phyloP scores from a whole-genome alignment of 306 rosid species.

The Ammopiptanthus mongolicus region DNA sequence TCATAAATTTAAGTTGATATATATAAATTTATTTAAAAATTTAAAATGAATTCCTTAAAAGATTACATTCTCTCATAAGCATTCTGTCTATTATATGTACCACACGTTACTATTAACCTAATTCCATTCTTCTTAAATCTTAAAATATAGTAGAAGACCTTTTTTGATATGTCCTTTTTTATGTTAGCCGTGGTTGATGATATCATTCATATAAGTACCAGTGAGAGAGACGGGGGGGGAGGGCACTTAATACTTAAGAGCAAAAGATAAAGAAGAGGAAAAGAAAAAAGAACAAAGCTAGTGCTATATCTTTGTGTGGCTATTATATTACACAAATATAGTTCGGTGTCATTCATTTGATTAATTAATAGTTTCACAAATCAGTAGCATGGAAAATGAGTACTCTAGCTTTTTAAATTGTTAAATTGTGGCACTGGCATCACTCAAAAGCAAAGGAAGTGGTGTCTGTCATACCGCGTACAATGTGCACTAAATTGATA shows the following conservation, averaged over 20 bases:
- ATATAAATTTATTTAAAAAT: too few relatives aligned
- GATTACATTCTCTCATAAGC: conserved; percentile 14
- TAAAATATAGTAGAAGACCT: not conserved
- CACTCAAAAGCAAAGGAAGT: not conserved
- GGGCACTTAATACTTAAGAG: not conserved
- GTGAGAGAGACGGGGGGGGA: not conserved
- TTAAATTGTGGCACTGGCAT: not conserved
- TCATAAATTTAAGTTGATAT: too few relatives aligned
- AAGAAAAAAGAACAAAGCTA: not conserved
- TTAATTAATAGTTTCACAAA: not conserved
- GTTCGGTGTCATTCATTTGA: not conserved
- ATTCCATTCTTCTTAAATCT: not conserved
- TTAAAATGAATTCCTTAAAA: too few relatives aligned
- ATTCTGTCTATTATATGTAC: conserved; percentile 16
- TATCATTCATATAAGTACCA: not conserved
- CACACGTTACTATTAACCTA: not conserved
- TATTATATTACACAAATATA: not conserved
- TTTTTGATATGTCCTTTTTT: not conserved
- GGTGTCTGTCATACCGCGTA: conserved; percentile 8
- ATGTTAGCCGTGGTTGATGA: conserved; percentile 17
- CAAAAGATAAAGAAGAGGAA: not conserved
- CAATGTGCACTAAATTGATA: not conserved
- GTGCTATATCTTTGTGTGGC: not conserved
- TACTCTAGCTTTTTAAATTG: not conserved
- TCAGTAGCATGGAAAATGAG: not conserved